Percentiles rank a stretch among this genome's conserved stretches.
phyloP scores from a whole-genome alignment of 1,284 basidiomycete species.

The Malassezia arunalokei region DNA sequence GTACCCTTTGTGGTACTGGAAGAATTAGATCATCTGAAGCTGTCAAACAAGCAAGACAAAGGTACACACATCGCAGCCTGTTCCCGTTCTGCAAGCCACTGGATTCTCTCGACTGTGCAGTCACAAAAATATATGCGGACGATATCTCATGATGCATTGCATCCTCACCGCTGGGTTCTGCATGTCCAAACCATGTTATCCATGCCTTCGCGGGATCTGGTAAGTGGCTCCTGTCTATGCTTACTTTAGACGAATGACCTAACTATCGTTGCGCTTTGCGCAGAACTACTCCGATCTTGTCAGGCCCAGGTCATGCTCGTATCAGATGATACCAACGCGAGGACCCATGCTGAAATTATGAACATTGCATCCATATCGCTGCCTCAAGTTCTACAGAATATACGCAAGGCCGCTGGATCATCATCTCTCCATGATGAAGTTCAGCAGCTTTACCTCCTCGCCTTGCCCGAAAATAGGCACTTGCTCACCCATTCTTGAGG shows the following conservation, averaged over 20 bases:
- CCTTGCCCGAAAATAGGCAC: not conserved
- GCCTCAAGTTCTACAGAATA: not conserved
- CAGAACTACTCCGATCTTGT: not conserved
- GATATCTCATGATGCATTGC: not conserved
- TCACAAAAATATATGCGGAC: constrained; percentile 1
- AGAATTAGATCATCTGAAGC: constrained; percentile 12
- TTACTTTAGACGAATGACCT: constrained; percentile 11
- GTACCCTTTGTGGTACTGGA: constrained; percentile 11
- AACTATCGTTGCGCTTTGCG: constrained; percentile 10
- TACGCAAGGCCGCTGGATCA: not conserved
- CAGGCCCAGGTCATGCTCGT: not conserved
- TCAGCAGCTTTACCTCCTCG: not conserved
- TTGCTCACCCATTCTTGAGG: not conserved
- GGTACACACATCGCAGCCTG: not conserved
- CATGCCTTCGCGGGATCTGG: too few species aligned
- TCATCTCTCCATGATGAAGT: not conserved
- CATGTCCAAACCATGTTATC: constrained; percentile 6
- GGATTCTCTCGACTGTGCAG: constrained; percentile 11
- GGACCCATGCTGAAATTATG: constrained; percentile 7
- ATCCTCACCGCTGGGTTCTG: constrained; percentile 1
- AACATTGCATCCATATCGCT: not conserved
- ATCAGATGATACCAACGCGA: constrained; percentile 14
- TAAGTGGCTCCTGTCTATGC: too few species aligned
- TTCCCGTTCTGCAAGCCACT: constrained; percentile 8
- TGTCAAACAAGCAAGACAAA: not conserved